These are phyloP conservation scores for Yarrowia keelungensis DNA, from an alignment of 805 yeast species.

Conservation along the genomic window DNA sequence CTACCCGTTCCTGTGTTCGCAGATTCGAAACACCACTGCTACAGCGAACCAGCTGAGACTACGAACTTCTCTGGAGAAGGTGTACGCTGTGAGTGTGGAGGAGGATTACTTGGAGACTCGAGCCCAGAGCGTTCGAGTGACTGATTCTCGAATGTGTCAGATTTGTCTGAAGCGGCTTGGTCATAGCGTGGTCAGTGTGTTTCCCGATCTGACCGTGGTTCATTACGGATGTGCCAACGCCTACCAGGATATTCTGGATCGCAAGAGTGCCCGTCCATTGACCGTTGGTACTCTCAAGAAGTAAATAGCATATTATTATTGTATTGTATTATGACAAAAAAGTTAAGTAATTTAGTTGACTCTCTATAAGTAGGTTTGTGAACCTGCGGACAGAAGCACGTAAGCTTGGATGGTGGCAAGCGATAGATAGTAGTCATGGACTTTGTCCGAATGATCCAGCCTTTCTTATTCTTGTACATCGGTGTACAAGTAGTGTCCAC, in stretches of 20 bases:
- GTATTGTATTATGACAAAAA: neutral
- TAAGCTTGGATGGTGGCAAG: no score
- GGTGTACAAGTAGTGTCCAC: no score
- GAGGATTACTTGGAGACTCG: conserved; percentile 54
- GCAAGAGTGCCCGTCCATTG: conserved; percentile 6
- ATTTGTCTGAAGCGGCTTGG: conserved; percentile 67
- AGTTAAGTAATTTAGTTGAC: no score
- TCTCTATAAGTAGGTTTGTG: no score
- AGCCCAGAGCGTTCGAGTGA: conserved; percentile 51
- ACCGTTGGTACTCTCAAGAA: neutral
- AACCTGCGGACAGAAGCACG: no score
- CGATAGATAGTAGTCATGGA: no score
- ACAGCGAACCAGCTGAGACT: conserved; percentile 54
- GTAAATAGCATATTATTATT: conserved; percentile 10
- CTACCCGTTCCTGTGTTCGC: conserved; percentile 55
- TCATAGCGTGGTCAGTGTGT: conserved; percentile 59
- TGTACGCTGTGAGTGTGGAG: conserved; percentile 58
- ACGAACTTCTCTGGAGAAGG: conserved; percentile 59
- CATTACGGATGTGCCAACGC: conserved; percentile 63
- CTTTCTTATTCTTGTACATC: no score
- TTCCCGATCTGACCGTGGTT: conserved; percentile 54
- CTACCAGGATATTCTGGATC: conserved; percentile 40
- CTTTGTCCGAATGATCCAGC: no score
- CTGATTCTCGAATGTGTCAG: conserved; percentile 59
- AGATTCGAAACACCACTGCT: conserved; percentile 55